Evolutionary conservation across 2,329 filamentous ascomycete genomes (phyloP).

Genomic region (Purpureocillium takamizusanense): DNA sequence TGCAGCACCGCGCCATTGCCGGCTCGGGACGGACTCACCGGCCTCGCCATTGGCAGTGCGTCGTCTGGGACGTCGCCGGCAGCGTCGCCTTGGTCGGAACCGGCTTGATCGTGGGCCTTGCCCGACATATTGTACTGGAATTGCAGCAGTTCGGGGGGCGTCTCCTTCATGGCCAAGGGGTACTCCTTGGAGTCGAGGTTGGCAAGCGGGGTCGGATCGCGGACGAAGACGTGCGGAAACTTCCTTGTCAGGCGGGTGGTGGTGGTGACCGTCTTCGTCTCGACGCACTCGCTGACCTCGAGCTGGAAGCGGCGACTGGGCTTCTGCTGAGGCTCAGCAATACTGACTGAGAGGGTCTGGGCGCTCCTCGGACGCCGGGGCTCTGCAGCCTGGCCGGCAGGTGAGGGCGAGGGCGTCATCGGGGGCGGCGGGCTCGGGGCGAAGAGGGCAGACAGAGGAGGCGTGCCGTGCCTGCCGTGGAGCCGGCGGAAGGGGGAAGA

Average conservation of each 20-base stretch:
- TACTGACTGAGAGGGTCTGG: conserved; percentile 38
- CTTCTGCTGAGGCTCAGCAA: conserved; percentile 28
- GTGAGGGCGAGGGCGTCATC: conserved; percentile 29
- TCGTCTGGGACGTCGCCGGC: conserved; percentile 13
- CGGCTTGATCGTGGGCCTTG: conserved; percentile 2
- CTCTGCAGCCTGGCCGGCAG: conserved; percentile 26
- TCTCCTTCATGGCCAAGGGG: conserved; percentile 74
- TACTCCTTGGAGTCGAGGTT: conserved; percentile 82
- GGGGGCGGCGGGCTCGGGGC: conserved; percentile 7
- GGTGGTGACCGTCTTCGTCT: conserved; percentile 71
- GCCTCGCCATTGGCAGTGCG: neutral
- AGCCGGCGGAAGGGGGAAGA: conserved; percentile 6
- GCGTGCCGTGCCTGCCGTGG: conserved; percentile 3
- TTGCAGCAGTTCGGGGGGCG: conserved; percentile 67
- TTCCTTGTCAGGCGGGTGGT: conserved; percentile 81
- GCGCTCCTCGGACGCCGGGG: conserved; percentile 22
- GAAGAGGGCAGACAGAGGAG: conserved; percentile 1
- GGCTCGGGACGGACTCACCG: neutral
- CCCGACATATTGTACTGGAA: conserved; percentile 61
- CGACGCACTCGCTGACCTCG: conserved; percentile 55
- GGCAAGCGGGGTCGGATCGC: conserved; percentile 59
- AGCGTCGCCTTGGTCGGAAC: conserved; percentile 15
- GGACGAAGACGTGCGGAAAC: conserved; percentile 78
- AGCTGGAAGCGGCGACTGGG: conserved; percentile 38
- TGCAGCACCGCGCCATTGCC: neutral